Conservation (phyloP, 2,329 filamentous ascomycete species). For the Cordyceps fumosorosea region DNA sequence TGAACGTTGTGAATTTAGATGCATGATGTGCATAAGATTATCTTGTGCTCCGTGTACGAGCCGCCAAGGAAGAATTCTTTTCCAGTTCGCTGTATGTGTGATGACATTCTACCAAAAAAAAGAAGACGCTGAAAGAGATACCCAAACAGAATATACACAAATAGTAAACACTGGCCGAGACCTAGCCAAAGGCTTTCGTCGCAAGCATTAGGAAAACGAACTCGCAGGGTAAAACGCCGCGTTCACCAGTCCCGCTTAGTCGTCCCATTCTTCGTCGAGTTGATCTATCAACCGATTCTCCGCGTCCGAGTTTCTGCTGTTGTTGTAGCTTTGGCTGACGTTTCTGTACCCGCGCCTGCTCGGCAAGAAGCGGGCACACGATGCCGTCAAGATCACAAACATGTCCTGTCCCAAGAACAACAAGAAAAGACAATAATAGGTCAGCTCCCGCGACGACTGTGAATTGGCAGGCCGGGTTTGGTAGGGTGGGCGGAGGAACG, state of each 20-base stretch:
- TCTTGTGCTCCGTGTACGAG: no score
- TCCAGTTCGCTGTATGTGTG: neutral
- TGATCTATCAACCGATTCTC: conserved; percentile 95
- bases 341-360: conserved; percentile 60
- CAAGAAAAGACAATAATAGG: conserved; percentile 20
- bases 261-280: conserved; percentile 95
- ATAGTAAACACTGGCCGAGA: neutral
- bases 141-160: neutral
- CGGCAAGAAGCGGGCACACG: conserved; percentile 61
- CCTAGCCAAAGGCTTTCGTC: neutral
- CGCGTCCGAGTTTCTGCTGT: conserved; percentile 57
- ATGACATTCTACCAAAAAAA: neutral
- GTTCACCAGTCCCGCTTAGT: conserved; percentile 34
- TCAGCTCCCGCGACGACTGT: conserved; percentile 20
- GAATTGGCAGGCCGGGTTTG: conserved; percentile 25
- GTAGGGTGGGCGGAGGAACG: conserved; percentile 23
- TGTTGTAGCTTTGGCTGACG: conserved; percentile 48
- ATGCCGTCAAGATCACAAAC: conserved; percentile 61
- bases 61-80: neutral
- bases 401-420: conserved; percentile 44
- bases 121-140: neutral
- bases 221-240: neutral
- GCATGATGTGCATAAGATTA: neutral
- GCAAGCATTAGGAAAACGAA: neutral
- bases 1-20: neutral